Conservation (phyloP, 352 stramenopile genomes). For the Pythium insidiosum region DNA sequence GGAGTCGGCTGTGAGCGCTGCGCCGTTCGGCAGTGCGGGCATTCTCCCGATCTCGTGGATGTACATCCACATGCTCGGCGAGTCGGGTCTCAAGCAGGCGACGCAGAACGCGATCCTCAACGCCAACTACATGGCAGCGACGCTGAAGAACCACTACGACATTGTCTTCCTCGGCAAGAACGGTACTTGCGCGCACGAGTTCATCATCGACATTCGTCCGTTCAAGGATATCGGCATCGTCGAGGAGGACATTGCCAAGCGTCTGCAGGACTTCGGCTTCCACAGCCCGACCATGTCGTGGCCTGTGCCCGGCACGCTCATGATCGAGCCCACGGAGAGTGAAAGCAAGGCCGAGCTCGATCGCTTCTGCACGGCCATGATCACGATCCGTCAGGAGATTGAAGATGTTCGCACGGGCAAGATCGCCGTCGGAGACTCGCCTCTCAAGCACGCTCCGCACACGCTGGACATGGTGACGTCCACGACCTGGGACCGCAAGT, state of each 20-base stretch:
- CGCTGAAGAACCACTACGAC: conserved; percentile 91
- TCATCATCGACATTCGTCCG: conserved; percentile 98
- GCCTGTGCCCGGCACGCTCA: conserved; percentile 97
- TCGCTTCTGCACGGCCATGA: conserved; percentile 95
- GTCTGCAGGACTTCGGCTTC: conserved; percentile 99
- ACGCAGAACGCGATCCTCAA: conserved; percentile 97
- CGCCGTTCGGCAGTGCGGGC: conserved; percentile 95
- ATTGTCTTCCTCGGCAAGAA: conserved; percentile 96
- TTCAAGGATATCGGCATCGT: conserved; percentile 96
- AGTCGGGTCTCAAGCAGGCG: conserved; percentile 91
- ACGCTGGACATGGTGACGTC: conserved; percentile 92
- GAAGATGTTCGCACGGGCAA: conserved; percentile 92
- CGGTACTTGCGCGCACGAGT: conserved; percentile 98
- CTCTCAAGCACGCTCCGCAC: conserved; percentile 97
- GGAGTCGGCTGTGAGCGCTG: conserved; percentile 86
- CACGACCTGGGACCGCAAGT: conserved; percentile 92
- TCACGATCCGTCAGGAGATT: conserved; percentile 97
- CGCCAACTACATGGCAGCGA: conserved; percentile 99
- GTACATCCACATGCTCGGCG: conserved; percentile 99
- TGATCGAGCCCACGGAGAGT: conserved; percentile 99
- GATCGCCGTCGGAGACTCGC: conserved; percentile 87
- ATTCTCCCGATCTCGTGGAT: conserved; percentile 99
- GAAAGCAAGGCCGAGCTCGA: conserved; percentile 98
- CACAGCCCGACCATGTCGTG: conserved; percentile 99
- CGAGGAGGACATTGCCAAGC: conserved; percentile 98